Evolutionary conservation across 306 rosid species (phyloP).

Genomic region (Prosopis cineraria): DNA sequence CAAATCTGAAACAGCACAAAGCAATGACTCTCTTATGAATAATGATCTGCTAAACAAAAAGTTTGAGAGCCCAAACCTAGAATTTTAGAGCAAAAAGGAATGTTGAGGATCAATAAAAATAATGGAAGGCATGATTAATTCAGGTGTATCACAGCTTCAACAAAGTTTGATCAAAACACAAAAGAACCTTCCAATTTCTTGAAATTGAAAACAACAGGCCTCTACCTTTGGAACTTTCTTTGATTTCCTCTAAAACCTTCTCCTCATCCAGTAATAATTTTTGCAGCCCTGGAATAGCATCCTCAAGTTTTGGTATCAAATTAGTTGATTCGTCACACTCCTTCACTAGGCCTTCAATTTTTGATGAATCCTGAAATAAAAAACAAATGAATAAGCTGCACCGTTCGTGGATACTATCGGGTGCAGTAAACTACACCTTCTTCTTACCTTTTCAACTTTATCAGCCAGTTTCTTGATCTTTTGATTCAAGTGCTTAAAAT

Average conservation of each 20-base stretch:
- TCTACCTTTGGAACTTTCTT: conserved; percentile 76
- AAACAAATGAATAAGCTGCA: conserved; percentile 36
- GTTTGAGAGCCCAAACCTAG: conserved; percentile 2
- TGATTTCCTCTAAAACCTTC: conserved; percentile 76
- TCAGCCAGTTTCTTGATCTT: conserved; percentile 88
- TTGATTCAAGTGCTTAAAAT: conserved; percentile 78
- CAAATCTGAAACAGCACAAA: conserved; percentile 1
- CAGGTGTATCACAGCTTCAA: conserved; percentile 6
- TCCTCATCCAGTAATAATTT: conserved; percentile 76
- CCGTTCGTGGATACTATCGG: conserved; percentile 8
- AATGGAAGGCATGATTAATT: background rate
- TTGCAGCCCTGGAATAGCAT: conserved; percentile 71
- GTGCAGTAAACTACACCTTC: conserved; percentile 21
- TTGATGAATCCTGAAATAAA: conserved; percentile 77
- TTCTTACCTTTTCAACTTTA: conserved; percentile 77
- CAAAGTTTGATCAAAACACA: conserved; percentile 5
- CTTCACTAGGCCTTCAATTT: conserved; percentile 57
- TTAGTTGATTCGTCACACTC: conserved; percentile 74
- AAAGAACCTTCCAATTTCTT: conserved; percentile 17
- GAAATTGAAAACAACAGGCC: conserved; percentile 19
- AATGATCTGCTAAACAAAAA: background rate
- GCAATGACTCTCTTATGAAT: background rate
- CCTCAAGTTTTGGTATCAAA: conserved; percentile 83
- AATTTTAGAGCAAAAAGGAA: conserved; percentile 7
- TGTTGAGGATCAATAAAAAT: background rate